These are phyloP conservation scores for Auriculariales sp. DNA, from an alignment of 768 basidiomycete genomes.

Conservation along the genomic window DNA sequence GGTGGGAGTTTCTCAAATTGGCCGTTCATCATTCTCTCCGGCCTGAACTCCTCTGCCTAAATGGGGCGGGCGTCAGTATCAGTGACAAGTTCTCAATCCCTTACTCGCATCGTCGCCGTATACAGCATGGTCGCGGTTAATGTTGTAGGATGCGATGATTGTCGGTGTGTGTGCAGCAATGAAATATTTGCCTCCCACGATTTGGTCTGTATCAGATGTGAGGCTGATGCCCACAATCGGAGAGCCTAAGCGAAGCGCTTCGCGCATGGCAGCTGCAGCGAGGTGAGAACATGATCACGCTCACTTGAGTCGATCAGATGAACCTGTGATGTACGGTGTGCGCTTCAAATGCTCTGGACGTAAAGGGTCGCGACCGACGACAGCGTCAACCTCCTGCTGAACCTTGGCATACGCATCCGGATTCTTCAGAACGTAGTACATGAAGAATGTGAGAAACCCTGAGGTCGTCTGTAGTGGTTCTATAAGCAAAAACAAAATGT, in stretches of 20 bases:
- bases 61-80: neutral
- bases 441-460: conserved; percentile 25
- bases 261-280: conserved; percentile 18
- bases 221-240: conserved; percentile 23
- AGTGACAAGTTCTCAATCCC: neutral
- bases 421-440: conserved; percentile 30
- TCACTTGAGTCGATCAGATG: neutral
- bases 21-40: conserved; percentile 35
- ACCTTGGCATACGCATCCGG: conserved; percentile 29
- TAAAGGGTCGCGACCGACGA: conserved; percentile 23
- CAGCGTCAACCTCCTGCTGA: conserved; percentile 31
- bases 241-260: conserved; percentile 23
- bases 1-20: conserved; percentile 30
- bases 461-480: neutral
- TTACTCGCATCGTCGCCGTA: conserved; percentile 35
- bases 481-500: too few species aligned
- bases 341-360: conserved; percentile 26
- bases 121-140: conserved; percentile 26
- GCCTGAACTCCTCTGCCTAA: conserved; percentile 25
- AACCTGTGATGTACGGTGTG: conserved; percentile 26
- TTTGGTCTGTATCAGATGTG: conserved; percentile 21
- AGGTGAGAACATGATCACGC: neutral
- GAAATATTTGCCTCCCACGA: conserved; percentile 27
- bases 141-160: conserved; percentile 15
- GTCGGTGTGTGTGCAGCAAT: conserved; percentile 18